Base-by-base conservation (phyloP, 2,329 filamentous ascomycete genomes). In the Triangularia setosa region DNA sequence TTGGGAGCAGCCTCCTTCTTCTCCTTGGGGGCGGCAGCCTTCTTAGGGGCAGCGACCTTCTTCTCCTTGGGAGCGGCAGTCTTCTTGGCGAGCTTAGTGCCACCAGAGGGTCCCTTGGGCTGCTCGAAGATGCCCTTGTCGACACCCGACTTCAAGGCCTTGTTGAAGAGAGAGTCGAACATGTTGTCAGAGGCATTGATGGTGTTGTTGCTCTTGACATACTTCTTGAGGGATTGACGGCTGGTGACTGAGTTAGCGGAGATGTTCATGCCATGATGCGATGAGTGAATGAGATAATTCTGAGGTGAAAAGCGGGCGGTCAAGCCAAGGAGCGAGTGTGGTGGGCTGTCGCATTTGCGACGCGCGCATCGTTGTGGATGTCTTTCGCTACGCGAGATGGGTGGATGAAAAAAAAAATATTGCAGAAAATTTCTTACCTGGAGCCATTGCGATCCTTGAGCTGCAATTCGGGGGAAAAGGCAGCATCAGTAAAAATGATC, bases 31-130 rank as follows among this genome's bases (percentile, higher is more conserved):
- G 58, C 58, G 35, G 58, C 40, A 40, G 52, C 54, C 62, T 64
- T 58, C 24, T 40, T 56, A 64, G 73, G 70, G 24, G 69, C 65
- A 33, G 66, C 66, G 57, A 70, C 70, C 74, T 75, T 75, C 73
- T 75, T 75, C 16, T 30, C n/a, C n/a, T 33, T 35, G 73, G 73
- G 70, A 64, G 59, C 74, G 74, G 76, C 83, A 70, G 83, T 78
- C 83, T 92, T 93, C 88, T 94, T 94, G 65, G 90, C 90, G 66
- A 97, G 89, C 89, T 97, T 97, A 79, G 95, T 92, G 71, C 92
- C 90, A 66, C 93, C 93, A 69, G 93, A 97, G 65, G 92, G 84
- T 73, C 92, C 93, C 87, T 97, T 97, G 74, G 93, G 93, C 78
- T 94, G 92, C 75, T 88, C 85, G 76, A 97, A 97, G 73, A 91